A percentile compares a stretch with the other conserved stretches of the same genome.
Evolutionary conservation across 1,284 basidiomycete species (phyloP).

Genomic region (Apiotrichum sp.): DNA sequence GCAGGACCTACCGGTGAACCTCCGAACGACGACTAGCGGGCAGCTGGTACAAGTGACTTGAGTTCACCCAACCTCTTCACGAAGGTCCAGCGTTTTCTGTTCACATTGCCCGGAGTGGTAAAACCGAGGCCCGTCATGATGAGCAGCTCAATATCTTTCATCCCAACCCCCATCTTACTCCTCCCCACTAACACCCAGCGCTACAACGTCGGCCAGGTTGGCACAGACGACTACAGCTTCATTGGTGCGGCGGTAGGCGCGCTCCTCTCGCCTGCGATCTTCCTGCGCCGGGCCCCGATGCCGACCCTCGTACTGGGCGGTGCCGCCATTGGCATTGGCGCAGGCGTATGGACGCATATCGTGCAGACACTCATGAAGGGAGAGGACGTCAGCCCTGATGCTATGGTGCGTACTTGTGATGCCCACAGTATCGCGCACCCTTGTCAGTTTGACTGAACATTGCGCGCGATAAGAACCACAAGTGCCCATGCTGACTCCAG

Average conservation of each 20-base stretch:
- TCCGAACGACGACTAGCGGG: too few relatives aligned
- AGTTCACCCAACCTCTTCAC: too few relatives aligned
- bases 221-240: slow-evolving; percentile 42
- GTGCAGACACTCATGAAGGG: slow-evolving; percentile 30
- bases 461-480: too few relatives aligned
- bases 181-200: slow-evolving; percentile 16
- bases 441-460: too few relatives aligned
- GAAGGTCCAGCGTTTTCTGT: too few relatives aligned
- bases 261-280: slow-evolving; percentile 37
- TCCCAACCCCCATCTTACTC: not conserved
- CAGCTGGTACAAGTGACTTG: too few relatives aligned
- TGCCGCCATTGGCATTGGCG: slow-evolving; percentile 38
- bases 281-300: slow-evolving; percentile 37
- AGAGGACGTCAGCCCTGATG: slow-evolving; percentile 30
- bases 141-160: too few relatives aligned
- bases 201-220: slow-evolving; percentile 30
- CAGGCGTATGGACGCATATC: slow-evolving; percentile 37
- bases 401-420: slow-evolving; percentile 30
- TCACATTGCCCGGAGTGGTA: too few relatives aligned
- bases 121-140: too few relatives aligned
- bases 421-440: too few relatives aligned
- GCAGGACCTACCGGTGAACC: too few relatives aligned
- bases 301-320: slow-evolving; percentile 36
- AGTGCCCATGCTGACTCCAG: too few relatives aligned
- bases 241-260: slow-evolving; percentile 40